Base-by-base conservation (phyloP, 441 rosid species). In the Euphorbia celastroides region DNA sequence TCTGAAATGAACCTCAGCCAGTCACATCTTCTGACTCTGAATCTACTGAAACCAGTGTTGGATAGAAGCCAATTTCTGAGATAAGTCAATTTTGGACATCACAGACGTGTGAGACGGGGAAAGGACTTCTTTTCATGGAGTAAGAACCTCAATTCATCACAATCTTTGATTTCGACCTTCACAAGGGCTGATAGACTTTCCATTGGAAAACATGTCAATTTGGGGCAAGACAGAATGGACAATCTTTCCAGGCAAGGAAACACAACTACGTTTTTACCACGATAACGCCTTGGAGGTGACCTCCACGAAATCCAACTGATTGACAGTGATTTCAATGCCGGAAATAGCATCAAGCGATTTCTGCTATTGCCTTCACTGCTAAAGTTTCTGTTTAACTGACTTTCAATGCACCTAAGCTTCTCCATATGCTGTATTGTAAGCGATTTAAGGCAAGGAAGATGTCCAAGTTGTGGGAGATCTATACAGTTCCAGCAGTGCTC, bases 391-490 rank as follows among this genome's bases (percentile, higher is more conserved):
- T 73, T 63, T n/a, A 68, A 73, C 9, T 73, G 20, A 26, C 14
- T 23, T 7, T 26, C 36, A 10, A 55, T 25, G n/a, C 4, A 26
- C 19, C 17, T 28, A 2, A 57, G 10, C 16, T 10, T 57, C 1
- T 27, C 11, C 36, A 57, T 26, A 0, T 13, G 34, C 13, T n/a
- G 4, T 27, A 78, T 10, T 32, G 52, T 56, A 32, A 66, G 71
- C 48, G 14, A 30, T 46, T 62, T 32, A 54, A 74, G 75, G 42
- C 36, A 19, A 44, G 70, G 60, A 57, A 57, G 60, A 57, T 57
- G 8, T 26, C 36, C 60, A 26, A 57, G 60, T 0, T 9, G 2
- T 57, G 36, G 65, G 41, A 78, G 71, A 57, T 64, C 16, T 57
- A 20, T 60, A 44, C 68, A 73, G 0, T 32, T 42, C 6, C 14